Evolutionary conservation across 495 filamentous ascomycete genomes (phyloP).

Genomic region (Daldinia loculata): DNA sequence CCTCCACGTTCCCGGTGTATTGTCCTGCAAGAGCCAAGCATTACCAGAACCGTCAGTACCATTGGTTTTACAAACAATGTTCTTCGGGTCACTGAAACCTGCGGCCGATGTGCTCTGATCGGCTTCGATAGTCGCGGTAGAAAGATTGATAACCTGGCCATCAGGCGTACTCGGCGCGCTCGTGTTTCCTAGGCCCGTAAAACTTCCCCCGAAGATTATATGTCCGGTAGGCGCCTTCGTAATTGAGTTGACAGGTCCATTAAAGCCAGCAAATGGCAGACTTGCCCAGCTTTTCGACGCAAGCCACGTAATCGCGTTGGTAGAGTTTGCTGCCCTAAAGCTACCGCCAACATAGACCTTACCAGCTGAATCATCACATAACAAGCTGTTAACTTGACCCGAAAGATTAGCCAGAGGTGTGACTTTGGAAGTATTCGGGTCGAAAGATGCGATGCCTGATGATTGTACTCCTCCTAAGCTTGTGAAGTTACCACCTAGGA

Average conservation of each 20-base stretch:
- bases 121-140: constrained; percentile 74
- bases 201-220: constrained; percentile 92
- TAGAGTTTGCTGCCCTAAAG: constrained; percentile 79
- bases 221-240: constrained; percentile 78
- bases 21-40: constrained; percentile 87
- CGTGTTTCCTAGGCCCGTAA: constrained; percentile 87
- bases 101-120: constrained; percentile 64
- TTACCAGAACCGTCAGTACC: constrained; percentile 70
- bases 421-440: constrained; percentile 71
- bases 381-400: constrained; percentile 79
- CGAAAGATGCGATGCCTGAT: constrained; percentile 80
- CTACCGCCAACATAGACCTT: constrained; percentile 91
- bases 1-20: constrained; percentile 82
- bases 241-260: constrained; percentile 90
- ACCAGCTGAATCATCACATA: constrained; percentile 83
- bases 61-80: constrained; percentile 82
- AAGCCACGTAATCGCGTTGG: constrained; percentile 89
- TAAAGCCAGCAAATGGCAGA: constrained; percentile 91
- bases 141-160: constrained; percentile 84
- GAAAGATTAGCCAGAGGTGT: constrained; percentile 78
- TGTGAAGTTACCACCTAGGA: constrained; percentile 93
- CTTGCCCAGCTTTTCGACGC: constrained; percentile 78
- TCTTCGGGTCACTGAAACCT: constrained; percentile 80
- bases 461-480: constrained; percentile 80
- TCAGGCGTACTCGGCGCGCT: constrained; percentile 65